Evolutionary conservation across 768 basidiomycete genomes (phyloP).

Genomic region (Boletus rubescentipes): DNA sequence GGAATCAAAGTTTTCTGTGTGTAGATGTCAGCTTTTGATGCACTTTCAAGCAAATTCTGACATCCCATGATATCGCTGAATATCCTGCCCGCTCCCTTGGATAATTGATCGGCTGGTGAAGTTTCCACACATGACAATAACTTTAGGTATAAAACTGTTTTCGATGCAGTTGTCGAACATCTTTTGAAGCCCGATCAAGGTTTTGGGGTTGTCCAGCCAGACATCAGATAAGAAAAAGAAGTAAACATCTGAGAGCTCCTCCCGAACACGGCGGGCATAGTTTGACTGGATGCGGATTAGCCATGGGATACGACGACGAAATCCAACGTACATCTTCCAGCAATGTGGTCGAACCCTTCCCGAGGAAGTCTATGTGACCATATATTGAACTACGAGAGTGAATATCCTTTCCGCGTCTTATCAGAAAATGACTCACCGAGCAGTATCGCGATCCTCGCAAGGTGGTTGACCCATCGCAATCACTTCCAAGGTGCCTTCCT

Average conservation of each 20-base stretch:
- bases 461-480: constrained; percentile 97
- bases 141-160: constrained; percentile 80
- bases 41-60: background rate
- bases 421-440: constrained; percentile 53
- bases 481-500: constrained; percentile 84
- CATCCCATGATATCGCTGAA: constrained; percentile 84
- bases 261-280: constrained; percentile 58
- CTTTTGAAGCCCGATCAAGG: constrained; percentile 73
- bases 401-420: background rate
- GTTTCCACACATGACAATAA: constrained; percentile 93
- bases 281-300: constrained; percentile 46
- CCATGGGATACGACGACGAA: background rate
- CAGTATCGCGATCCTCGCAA: constrained; percentile 82
- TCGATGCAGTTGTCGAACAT: constrained; percentile 91
- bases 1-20: constrained; percentile 78
- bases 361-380: constrained; percentile 95
- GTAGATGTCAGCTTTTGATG: constrained; percentile 1
- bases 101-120: constrained; percentile 83
- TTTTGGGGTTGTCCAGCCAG: constrained; percentile 89
- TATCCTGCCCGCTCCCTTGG: constrained; percentile 73
- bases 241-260: constrained; percentile 72
- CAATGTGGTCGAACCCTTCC: constrained; percentile 88
- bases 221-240: constrained; percentile 97
- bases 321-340: constrained; percentile 75
- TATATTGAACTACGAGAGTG: constrained; percentile 70